Base-by-base conservation (phyloP, 495 filamentous ascomycete genomes). In the Pseudoneurospora amorphoporcata region DNA sequence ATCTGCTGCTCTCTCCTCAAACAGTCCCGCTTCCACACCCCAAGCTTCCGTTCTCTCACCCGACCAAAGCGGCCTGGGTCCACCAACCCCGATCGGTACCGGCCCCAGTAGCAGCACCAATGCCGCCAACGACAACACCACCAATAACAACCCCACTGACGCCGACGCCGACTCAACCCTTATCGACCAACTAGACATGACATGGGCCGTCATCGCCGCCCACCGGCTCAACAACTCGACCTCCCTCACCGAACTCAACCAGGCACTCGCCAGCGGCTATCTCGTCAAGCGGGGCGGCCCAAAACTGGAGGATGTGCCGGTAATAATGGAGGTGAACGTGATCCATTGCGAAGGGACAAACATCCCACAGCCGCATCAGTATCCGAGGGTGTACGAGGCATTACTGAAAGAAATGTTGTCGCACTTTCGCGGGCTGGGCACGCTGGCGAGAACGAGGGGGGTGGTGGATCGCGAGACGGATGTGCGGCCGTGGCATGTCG, bases 401-500 rank as follows among this genome's bases (percentile, higher is more conserved):
- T 77, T 92, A 29, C 78, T 97, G 38, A 86, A 85, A 75, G 94
- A 97, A 73, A 87, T 92, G 71, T 79, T 97, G 72, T 82, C 80
- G n/a, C 89, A 90, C 82, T 97, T 93, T 81, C 82, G 92, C 47
- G 90, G 88, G n/a, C 79, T 98, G 72, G 90, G 88, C 0, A 88
- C 90, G 38, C 83, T 98, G 77, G 92, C 92, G 37, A 86, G 90
- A 71, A 86, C 88, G 38, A 87, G 90, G 73, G 92, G 92, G 4
- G 84, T 92, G 58, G 84, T 88, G 69, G 87, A 89, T 68, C 83
- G 84, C 23, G 88, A 89, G 68, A 81, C 79, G 35, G 90, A 90
- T 72, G 86, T 90, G 0, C 78, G 94, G 75, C 94, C 94, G 32
- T 95, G 92, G 91, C 94, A 98, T 86, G 85, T 98, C 73, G 91